These are phyloP conservation scores for Ogataea kodamae DNA, from an alignment of 805 yeast species.

Conservation along the genomic window DNA sequence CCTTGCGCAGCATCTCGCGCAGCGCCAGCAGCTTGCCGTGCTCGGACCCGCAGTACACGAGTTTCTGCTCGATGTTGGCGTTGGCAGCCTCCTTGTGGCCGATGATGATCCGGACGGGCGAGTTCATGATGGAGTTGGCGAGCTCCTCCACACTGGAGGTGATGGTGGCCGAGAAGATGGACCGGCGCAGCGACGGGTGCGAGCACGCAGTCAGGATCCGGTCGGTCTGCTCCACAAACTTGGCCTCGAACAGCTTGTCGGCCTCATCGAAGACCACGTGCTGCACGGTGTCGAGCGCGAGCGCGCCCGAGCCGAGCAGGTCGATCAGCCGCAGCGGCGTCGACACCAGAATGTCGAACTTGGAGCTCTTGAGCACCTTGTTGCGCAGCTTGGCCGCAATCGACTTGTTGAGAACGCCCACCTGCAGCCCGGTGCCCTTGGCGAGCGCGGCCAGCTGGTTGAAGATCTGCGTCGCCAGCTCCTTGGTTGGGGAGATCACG, in stretches of 20 bases:
- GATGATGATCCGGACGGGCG: slow-evolving; percentile 80
- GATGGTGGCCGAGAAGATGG: slow-evolving; percentile 92
- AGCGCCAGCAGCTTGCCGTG: slow-evolving; percentile 93
- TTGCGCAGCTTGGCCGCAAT: slow-evolving; percentile 64
- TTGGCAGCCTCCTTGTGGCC: slow-evolving; percentile 96
- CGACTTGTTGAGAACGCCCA: slow-evolving; percentile 68
- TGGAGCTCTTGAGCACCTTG: slow-evolving; percentile 52
- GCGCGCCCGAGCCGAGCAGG: slow-evolving; percentile 55
- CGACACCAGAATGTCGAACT: slow-evolving; percentile 76
- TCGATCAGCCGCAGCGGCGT: slow-evolving; percentile 90
- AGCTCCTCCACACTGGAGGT: slow-evolving; percentile 90
- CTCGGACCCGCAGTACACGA: slow-evolving; percentile 87
- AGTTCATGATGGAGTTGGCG: slow-evolving; percentile 79
- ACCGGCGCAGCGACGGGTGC: slow-evolving; percentile 52
- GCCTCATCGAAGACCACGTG: slow-evolving; percentile 91
- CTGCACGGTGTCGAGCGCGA: slow-evolving; percentile 64
- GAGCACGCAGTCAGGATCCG: slow-evolving; percentile 63
- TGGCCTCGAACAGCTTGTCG: slow-evolving; percentile 83
- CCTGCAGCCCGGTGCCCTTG: slow-evolving; percentile 51
- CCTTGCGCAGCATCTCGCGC: slow-evolving; percentile 78
- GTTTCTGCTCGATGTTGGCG: slow-evolving; percentile 71
- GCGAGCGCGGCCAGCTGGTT: slow-evolving; percentile 60
- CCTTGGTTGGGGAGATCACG: slow-evolving; percentile 91
- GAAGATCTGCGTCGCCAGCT: slow-evolving; percentile 82
- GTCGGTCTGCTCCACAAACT: slow-evolving; percentile 89